These are phyloP conservation scores for Galeopsis tetrahit DNA, from an alignment of 257 asterid species.

Conservation along the genomic window DNA sequence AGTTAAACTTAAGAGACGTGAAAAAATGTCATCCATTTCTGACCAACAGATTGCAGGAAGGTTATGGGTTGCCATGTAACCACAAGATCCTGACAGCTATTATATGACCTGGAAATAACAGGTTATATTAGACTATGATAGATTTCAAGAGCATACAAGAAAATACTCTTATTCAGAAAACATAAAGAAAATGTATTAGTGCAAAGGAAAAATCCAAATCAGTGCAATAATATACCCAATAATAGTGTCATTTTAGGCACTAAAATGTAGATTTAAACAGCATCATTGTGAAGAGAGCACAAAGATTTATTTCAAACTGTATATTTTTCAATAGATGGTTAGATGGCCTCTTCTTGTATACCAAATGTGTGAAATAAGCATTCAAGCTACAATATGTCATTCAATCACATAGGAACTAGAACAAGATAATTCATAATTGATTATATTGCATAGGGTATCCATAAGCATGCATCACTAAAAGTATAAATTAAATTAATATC, in stretches of 20 bases:
- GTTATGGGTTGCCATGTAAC: conserved; percentile 39
- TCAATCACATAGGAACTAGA: neutral
- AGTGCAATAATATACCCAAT: neutral
- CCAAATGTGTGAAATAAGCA: neutral
- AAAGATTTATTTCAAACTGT: neutral
- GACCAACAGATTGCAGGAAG: conserved; percentile 34
- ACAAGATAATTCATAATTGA: neutral
- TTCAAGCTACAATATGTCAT: neutral
- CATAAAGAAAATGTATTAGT: neutral
- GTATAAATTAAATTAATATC: neutral
- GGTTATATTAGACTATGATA: conserved; percentile 22
- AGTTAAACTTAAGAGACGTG: conserved; percentile 67
- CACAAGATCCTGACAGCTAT: conserved; percentile 35
- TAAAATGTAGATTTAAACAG: conserved; percentile 11
- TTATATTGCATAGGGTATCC: neutral
- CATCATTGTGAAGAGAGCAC: neutral
- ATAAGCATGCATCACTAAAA: conserved; percentile 1
- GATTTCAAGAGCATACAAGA: conserved; percentile 11
- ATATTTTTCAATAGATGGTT: neutral
- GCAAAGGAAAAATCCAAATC: neutral
- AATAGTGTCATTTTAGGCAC: neutral
- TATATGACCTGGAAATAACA: conserved; percentile 33
- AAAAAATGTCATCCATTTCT: conserved; percentile 71
- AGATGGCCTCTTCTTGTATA: neutral
- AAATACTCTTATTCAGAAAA: conserved; percentile 13